Evolutionary conservation across 73 alveolate species (phyloP).

Genomic region (Paramecium sonneborni): DNA sequence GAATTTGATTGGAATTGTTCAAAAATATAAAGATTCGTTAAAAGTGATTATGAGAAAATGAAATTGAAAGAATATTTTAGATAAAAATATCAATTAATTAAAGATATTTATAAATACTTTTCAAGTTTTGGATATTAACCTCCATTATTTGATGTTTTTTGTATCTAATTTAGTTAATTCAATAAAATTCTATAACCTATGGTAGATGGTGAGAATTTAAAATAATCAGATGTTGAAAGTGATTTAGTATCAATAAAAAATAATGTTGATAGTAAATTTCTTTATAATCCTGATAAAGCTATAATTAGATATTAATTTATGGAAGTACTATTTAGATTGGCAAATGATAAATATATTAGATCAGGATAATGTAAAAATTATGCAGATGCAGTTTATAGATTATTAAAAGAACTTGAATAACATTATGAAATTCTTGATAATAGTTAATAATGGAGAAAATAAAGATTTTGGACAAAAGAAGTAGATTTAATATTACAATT

Average conservation of each 20-base stretch:
- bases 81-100: slow-evolving; percentile 31
- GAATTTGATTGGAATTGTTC: slow-evolving; percentile 86
- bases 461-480: slow-evolving; percentile 71
- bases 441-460: slow-evolving; percentile 70
- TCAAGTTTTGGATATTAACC: slow-evolving; percentile 55
- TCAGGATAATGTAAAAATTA: slow-evolving; percentile 50
- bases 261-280: not conserved
- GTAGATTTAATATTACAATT: slow-evolving; percentile 61
- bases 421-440: not conserved
- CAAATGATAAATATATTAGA: slow-evolving; percentile 68
- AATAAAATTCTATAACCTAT: slow-evolving; percentile 11
- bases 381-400: slow-evolving; percentile 67
- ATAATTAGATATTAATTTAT: slow-evolving; percentile 71
- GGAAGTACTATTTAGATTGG: slow-evolving; percentile 73
- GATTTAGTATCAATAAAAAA: slow-evolving; percentile 14
- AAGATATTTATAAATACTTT: slow-evolving; percentile 59
- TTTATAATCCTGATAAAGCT: slow-evolving; percentile 67
- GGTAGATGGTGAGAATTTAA: not conserved
- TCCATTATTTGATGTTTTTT: not conserved
- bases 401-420: slow-evolving; percentile 58
- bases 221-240: not conserved
- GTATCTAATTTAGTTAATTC: slow-evolving; percentile 8
- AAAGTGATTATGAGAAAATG: slow-evolving; percentile 70
- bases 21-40: slow-evolving; percentile 69
- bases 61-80: slow-evolving; percentile 66